A percentile compares a stretch with the other conserved stretches of the same genome.
phyloP scores from a whole-genome alignment of 176 grass and related monocot species.

The maize (Zea mays) region DNA sequence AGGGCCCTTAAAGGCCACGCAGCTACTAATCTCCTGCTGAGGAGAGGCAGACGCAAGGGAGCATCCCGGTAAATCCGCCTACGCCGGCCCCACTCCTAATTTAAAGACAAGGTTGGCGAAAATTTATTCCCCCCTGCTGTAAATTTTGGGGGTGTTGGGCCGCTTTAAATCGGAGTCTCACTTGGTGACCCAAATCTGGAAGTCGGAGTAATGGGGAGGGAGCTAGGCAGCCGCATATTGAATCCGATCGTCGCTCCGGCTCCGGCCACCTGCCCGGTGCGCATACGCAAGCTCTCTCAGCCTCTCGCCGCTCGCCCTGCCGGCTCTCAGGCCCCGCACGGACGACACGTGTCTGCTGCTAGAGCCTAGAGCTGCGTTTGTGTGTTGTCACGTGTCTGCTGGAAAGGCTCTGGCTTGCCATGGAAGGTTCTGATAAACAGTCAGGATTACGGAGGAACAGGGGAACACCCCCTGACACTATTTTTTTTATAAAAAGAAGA shows the following conservation, averaged over 20 bases:
- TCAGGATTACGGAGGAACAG: no score
- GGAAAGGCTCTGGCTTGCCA: no score
- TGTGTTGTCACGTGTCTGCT: no score
- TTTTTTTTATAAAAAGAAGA: no score
- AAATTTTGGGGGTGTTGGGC: conserved; percentile 76
- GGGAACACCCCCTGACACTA: no score
- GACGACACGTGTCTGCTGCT: not conserved
- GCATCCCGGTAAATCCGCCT: conserved; percentile 35
- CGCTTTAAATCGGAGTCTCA: conserved; percentile 70
- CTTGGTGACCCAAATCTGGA: conserved; percentile 59
- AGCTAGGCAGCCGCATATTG: conserved; percentile 65
- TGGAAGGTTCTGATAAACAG: no score
- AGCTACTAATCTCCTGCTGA: conserved; percentile 46
- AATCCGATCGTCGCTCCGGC: no score
- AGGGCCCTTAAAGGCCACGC: conserved; percentile 44
- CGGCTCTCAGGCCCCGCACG: not conserved
- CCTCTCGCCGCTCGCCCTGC: not conserved
- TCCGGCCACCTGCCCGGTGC: not conserved
- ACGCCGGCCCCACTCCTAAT: conserved; percentile 37
- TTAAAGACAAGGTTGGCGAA: conserved; percentile 55
- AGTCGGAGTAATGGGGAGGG: conserved; percentile 42
- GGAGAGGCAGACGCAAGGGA: conserved; percentile 27
- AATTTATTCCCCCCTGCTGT: conserved; percentile 54
- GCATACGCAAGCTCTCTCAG: conserved; percentile 27
- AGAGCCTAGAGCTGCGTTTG: no score